Conservation (phyloP, 179 eudicot genomes). For the Spinacia oleracea region DNA sequence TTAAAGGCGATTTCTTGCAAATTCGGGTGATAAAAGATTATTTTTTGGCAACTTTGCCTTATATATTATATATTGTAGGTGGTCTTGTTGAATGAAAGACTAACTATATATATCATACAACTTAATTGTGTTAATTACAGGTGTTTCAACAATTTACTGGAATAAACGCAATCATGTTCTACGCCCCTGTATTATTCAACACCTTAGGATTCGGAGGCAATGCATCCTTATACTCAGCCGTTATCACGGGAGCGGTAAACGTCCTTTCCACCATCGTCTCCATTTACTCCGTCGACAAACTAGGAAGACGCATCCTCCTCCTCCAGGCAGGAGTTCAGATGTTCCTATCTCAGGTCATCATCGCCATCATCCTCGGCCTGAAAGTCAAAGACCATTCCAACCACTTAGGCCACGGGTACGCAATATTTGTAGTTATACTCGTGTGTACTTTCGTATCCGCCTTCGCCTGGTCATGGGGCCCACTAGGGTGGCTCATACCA, state of each 20-base stretch:
- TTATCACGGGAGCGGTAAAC: constrained; percentile 85
- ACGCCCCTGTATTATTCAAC: constrained; percentile 74
- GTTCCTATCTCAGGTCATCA: constrained; percentile 69
- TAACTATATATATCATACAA: too few relatives aligned
- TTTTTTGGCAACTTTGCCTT: too few relatives aligned
- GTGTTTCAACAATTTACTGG: constrained; percentile 88
- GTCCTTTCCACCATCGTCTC: constrained; percentile 75
- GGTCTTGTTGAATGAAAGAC: too few relatives aligned
- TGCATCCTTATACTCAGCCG: too few relatives aligned
- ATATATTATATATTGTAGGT: too few relatives aligned
- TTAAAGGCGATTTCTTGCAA: too few relatives aligned
- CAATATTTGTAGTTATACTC: constrained; percentile 62
- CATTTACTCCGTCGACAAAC: constrained; percentile 74
- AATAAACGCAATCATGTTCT: constrained; percentile 89
- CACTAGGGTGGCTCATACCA: constrained; percentile 92
- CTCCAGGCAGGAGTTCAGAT: constrained; percentile 81
- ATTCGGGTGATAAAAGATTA: too few relatives aligned
- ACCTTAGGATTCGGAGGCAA: constrained; percentile 83
- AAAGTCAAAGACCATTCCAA: constrained; percentile 61
- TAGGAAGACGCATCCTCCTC: too few relatives aligned
- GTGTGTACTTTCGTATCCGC: constrained; percentile 65
- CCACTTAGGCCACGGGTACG: constrained; percentile 46
- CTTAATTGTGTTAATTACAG: too few relatives aligned
- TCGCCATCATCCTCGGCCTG: constrained; percentile 64
- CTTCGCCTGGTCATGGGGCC: constrained; percentile 98